These are phyloP conservation scores for Eucalyptus marginata DNA, from an alignment of 345 rosid species.

Conservation along the genomic window DNA sequence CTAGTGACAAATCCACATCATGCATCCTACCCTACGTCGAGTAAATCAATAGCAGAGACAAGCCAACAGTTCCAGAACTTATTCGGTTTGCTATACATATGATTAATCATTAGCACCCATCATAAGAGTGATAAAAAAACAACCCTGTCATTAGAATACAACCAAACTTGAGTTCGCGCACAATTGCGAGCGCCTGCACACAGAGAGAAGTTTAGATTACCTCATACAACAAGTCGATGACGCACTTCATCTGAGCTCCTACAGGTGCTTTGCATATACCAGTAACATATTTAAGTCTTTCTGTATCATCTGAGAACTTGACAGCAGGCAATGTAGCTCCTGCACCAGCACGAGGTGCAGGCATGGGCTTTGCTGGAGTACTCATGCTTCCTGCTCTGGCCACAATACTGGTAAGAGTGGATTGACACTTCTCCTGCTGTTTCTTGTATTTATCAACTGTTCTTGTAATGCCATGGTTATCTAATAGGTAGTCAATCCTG, in stretches of 20 bases:
- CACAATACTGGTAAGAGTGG: slow-evolving; percentile 46
- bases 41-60: neutral
- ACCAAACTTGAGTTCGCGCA: neutral
- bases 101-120: neutral
- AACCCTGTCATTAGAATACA: neutral
- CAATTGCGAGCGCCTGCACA: neutral
- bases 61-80: neutral
- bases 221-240: slow-evolving; percentile 46
- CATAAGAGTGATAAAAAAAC: neutral
- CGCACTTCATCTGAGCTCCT: slow-evolving; percentile 87
- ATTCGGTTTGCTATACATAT: neutral
- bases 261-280: slow-evolving; percentile 54
- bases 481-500: neutral
- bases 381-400: slow-evolving; percentile 21
- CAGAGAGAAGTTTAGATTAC: neutral
- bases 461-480: slow-evolving; percentile 51
- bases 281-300: slow-evolving; percentile 48
- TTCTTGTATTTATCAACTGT: slow-evolving; percentile 44
- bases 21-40: neutral
- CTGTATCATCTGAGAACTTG: slow-evolving; percentile 68
- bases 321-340: slow-evolving; percentile 29
- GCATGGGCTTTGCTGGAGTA: slow-evolving; percentile 1
- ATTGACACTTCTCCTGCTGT: slow-evolving; percentile 67
- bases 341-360: slow-evolving; percentile 5
- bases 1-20: neutral